A percentile compares a stretch with the other conserved stretches of the same genome.
phyloP scores from a whole-genome alignment of 257 asterid species.

The Rehmannia glutinosa region DNA sequence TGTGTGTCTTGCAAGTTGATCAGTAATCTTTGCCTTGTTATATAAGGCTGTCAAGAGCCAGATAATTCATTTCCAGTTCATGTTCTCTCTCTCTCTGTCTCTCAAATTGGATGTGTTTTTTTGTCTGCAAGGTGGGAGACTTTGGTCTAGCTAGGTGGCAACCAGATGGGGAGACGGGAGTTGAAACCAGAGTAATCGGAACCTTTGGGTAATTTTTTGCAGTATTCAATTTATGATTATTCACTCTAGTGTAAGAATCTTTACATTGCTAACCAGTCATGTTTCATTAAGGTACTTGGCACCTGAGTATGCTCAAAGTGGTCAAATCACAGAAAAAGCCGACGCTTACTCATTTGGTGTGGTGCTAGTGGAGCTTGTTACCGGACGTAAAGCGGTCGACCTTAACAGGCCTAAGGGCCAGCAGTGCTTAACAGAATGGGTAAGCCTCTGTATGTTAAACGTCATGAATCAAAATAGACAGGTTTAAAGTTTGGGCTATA shows the following conservation, averaged over 20 bases:
- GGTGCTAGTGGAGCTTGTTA: constrained; percentile 87
- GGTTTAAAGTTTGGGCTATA: too few species aligned
- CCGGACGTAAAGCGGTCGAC: constrained; percentile 95
- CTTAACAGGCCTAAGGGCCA: constrained; percentile 92
- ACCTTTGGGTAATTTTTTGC: constrained; percentile 64
- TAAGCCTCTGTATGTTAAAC: constrained; percentile 17
- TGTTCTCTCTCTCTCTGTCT: too few species aligned
- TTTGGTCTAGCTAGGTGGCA: constrained; percentile 98
- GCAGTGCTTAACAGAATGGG: constrained; percentile 98
- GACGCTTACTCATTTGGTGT: constrained; percentile 97
- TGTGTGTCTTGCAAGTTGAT: too few species aligned
- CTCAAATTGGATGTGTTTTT: too few species aligned
- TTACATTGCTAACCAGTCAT: background rate
- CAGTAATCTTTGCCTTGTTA: too few species aligned
- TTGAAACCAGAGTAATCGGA: constrained; percentile 91
- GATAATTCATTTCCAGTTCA: too few species aligned
- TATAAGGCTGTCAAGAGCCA: too few species aligned
- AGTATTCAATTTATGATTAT: background rate
- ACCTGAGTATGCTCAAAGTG: constrained; percentile 98
- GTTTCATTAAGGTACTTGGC: constrained; percentile 69
- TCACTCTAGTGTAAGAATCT: background rate
- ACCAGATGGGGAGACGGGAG: constrained; percentile 91
- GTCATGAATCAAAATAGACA: too few species aligned
- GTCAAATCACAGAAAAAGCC: constrained; percentile 96
- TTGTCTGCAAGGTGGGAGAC: constrained; percentile 73